These are phyloP conservation scores for Ramalina peruviana DNA, from an alignment of 495 filamentous ascomycete species.

Conservation along the genomic window DNA sequence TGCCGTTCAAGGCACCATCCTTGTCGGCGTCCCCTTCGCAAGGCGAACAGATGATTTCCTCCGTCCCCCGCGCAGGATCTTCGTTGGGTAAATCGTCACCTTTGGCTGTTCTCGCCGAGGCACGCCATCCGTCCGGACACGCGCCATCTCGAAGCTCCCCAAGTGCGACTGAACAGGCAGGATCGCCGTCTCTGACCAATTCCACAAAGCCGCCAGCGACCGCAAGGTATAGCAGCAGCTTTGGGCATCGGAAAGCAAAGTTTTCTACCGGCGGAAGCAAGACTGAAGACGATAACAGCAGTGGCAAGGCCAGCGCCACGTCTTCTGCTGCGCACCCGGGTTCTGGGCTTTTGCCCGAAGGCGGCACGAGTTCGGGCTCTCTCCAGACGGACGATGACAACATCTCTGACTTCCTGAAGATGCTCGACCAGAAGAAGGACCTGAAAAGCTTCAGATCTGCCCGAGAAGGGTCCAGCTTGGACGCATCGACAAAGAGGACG, in stretches of 20 bases:
- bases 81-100: conserved; percentile 35
- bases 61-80: conserved; percentile 45
- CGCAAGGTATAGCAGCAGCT: conserved; percentile 65
- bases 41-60: conserved; percentile 33
- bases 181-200: conserved; percentile 41
- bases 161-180: conserved; percentile 37
- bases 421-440: conserved; percentile 69
- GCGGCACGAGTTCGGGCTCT: conserved; percentile 61
- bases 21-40: conserved; percentile 77
- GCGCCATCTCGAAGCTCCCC: conserved; percentile 43
- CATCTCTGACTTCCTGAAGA: conserved; percentile 81
- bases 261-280: conserved; percentile 61
- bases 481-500: conserved; percentile 46
- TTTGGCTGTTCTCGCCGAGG: conserved; percentile 43
- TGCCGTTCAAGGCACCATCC: conserved; percentile 89
- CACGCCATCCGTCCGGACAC: conserved; percentile 55
- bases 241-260: conserved; percentile 67
- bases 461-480: conserved; percentile 35
- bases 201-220: conserved; percentile 66
- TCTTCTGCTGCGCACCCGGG: conserved; percentile 76
- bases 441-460: conserved; percentile 50
- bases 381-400: conserved; percentile 79
- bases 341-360: conserved; percentile 68
- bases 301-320: conserved; percentile 70
- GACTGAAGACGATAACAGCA: conserved; percentile 69